Base-by-base conservation (phyloP, 306 rosid species). In the Citrullus amarus region DNA sequence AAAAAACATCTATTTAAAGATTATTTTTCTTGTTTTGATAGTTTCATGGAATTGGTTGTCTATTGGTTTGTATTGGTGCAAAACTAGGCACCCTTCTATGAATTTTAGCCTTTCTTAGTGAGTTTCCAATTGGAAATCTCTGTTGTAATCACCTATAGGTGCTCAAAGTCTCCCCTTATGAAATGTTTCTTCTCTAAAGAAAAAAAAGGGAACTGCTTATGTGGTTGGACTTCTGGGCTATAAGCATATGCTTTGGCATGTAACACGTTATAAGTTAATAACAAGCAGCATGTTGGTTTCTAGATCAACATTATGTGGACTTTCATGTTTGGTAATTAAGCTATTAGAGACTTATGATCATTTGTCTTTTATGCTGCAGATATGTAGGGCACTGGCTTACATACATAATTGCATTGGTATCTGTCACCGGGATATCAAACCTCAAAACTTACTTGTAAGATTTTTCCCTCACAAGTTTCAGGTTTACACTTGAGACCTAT, bases 361-460 rank as follows among this genome's bases (percentile, higher is more conserved):
- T 50, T 53, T 54, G 44, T 51, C 30, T 18, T 8, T 74, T 75
- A 59, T 78, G 66, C 55, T 89, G 86, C 96, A 95, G 98, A 92
- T 95, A 59, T 95, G 98, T 85, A 88, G 98, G 86, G 98, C 97
- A 48, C 93, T 95, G 84, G 97, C 98, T 58, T 95, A 95, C 79
- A 88, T 95, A 83, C 98, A 95, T 86, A 95, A 95, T 70, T 90
- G 97, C 87, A 89, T 95, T 69, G 96, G 96, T 53, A 95, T 95
- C 78, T 95, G 98, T 82, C 98, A 95, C 74, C 98, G 98, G 48
- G 98, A 95, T 85, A 95, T 95, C 91, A 95, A 95, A 86, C 98
- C 98, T 83, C 98, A 95, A 83, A 95, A 95, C 82, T 85, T 95
- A 79, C 98, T 95, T 9, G 98, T 95, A 89, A 92, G 92, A 82